A percentile compares a stretch with the other conserved stretches of the same genome.
These are phyloP conservation scores for Graphilbum sp. DNA, from an alignment of 2,329 filamentous ascomycete genomes.

Conservation along the genomic window DNA sequence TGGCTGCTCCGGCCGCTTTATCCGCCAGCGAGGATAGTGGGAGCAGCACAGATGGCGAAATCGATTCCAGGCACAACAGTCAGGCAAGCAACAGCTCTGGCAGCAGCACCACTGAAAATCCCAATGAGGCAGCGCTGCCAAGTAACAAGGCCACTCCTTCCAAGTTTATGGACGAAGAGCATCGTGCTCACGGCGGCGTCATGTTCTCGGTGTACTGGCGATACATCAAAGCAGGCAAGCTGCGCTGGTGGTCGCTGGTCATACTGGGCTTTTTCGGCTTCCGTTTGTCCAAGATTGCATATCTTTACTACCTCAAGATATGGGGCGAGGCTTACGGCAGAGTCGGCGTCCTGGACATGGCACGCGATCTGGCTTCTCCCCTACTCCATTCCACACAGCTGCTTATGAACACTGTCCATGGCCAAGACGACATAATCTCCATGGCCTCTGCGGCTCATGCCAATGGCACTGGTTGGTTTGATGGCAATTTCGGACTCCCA, in stretches of 20 bases:
- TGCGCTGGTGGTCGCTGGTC: conserved; percentile 55
- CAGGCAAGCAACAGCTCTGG: not conserved
- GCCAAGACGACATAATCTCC: too few species aligned
- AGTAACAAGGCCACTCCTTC: conserved; percentile 37
- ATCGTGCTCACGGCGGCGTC: conserved; percentile 58
- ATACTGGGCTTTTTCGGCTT: conserved; percentile 46
- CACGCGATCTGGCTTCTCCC: not conserved
- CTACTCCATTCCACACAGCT: not conserved
- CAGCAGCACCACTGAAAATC: conserved; percentile 12
- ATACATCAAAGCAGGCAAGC: conserved; percentile 66
- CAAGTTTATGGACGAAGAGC: conserved; percentile 68
- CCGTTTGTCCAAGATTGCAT: conserved; percentile 45
- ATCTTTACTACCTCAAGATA: conserved; percentile 69
- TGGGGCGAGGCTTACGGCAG: conserved; percentile 63
- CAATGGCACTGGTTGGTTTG: conserved; percentile 9
- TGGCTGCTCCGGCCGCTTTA: conserved; percentile 20
- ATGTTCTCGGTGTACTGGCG: conserved; percentile 64
- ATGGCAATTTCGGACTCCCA: conserved; percentile 34
- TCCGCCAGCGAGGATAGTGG: conserved; percentile 14
- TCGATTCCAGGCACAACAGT: conserved; percentile 10
- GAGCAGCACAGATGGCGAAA: conserved; percentile 13
- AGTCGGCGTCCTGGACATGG: not conserved
- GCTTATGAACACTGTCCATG: too few species aligned
- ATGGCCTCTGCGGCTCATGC: too few species aligned
- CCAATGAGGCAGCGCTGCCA: too few species aligned